These are phyloP conservation scores for Stagonosporopsis tanaceti DNA, from an alignment of 2,329 filamentous ascomycete species.

Conservation along the genomic window DNA sequence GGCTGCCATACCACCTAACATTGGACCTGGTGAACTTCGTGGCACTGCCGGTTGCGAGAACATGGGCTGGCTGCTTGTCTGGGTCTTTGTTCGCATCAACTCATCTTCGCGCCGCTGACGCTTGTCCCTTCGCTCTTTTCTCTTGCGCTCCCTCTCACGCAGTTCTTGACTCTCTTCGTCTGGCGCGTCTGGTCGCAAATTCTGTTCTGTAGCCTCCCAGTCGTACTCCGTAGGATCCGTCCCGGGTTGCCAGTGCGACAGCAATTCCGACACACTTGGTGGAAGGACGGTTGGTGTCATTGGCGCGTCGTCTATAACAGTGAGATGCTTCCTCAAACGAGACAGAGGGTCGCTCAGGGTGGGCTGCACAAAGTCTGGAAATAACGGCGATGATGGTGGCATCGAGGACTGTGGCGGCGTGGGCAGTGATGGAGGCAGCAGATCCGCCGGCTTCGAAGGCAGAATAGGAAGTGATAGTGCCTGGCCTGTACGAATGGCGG, in stretches of 20 bases:
- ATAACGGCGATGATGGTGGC: conserved; percentile 25
- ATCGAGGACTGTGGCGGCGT: conserved; percentile 26
- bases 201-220: conserved; percentile 48
- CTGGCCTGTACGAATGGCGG: conserved; percentile 20
- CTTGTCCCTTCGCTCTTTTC: conserved; percentile 51
- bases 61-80: conserved; percentile 31
- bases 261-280: conserved; percentile 45
- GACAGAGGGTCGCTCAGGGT: conserved; percentile 26
- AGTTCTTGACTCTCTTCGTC: conserved; percentile 49
- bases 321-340: conserved; percentile 50
- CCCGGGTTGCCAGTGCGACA: conserved; percentile 54
- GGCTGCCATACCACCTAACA: conserved; percentile 24
- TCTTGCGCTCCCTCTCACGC: conserved; percentile 48
- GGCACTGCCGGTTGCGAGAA: conserved; percentile 27
- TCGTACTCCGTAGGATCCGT: conserved; percentile 51
- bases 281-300: conserved; percentile 31
- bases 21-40: conserved; percentile 42
- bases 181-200: conserved; percentile 35
- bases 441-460: conserved; percentile 25
- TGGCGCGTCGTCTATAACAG: conserved; percentile 35
- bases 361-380: neutral
- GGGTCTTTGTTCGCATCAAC: conserved; percentile 25
- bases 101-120: conserved; percentile 52
- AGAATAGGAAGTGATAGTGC: conserved; percentile 29
- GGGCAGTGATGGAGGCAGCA: conserved; percentile 22